Base-by-base conservation (phyloP, 1,284 basidiomycete species). In the Pseudozyma hubeiensis region DNA sequence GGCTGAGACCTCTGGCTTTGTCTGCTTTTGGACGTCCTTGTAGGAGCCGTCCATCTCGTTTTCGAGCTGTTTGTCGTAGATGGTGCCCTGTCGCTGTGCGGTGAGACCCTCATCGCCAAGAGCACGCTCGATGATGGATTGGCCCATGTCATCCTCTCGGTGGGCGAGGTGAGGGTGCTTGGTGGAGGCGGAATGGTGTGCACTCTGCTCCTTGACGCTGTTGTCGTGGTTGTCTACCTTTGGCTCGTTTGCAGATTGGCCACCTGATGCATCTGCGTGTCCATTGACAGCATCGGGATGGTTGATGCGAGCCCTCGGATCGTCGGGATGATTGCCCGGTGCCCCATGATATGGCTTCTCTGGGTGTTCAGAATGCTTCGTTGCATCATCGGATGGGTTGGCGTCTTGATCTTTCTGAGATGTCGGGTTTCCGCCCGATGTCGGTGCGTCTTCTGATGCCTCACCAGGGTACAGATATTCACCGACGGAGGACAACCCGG, bases 321-420 rank as follows among this genome's bases (percentile, higher is more conserved):
- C 75, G 54, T 69, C 39, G 5, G 75, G 75, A 37, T 77, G 75
- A 30, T 77, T 69, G 35, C 75, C 75, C 11, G 75, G 75, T 13
- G 56, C 74, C 30, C 48, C 65, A 31, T 41, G 54, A 39, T 74
- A 65, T 17, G 56, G 45, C 34, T 55, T 54, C 41, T 39, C 14
- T 13, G 30, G 0, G 5, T 53, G 35, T n/a, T n/a, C 5, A 24
- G 17, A 2, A 1, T 16, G 7, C 37, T 56, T 41, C 50, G 24
- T 8, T 14, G 6, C 9, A 2, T 51, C 14, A n/a, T 45, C 30
- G 19, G 54, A 24, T n/a, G 35, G 19, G 10, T 34, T 35, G 11
- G 11, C 35, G 17, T 39, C 17, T n/a, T 29, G n/a, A 6, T 54
- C 16, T 9, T 33, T 46, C n/a, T 64, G n/a, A 2, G 17, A 13